Percentiles rank a stretch among this genome's conserved stretches.
Conservation (phyloP, 2,329 filamentous ascomycete genomes). For the Knufia petricola region DNA sequence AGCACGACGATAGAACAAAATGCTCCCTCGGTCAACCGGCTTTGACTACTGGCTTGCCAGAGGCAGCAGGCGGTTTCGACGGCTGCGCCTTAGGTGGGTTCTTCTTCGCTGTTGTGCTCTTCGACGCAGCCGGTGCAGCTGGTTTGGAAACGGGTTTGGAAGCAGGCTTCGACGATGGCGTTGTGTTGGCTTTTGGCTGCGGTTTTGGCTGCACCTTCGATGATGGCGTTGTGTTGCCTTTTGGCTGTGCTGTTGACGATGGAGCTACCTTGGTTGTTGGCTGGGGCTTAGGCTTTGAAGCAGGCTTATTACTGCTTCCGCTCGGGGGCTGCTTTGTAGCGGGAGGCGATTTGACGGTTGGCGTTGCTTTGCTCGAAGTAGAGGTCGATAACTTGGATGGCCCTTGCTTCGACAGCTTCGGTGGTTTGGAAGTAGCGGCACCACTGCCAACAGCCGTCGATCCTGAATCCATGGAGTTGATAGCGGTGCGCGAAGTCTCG, state of each 20-base stretch:
- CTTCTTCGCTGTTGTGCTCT: neutral
- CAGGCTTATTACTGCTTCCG: neutral
- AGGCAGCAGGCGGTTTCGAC: neutral
- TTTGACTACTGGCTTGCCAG: neutral
- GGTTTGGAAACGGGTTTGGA: neutral
- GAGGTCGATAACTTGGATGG: neutral
- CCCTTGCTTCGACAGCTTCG: slow-evolving; percentile 8
- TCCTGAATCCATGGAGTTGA: neutral
- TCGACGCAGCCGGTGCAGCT: neutral
- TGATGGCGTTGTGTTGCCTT: neutral
- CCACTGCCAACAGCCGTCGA: slow-evolving; percentile 14
- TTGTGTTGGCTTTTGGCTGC: slow-evolving; percentile 2
- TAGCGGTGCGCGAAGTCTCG: slow-evolving; percentile 9
- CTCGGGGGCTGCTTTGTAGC: slow-evolving; percentile 5
- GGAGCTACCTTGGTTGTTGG: neutral
- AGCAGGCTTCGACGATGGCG: neutral
- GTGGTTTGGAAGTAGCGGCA: slow-evolving; percentile 8
- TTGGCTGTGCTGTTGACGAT: neutral
- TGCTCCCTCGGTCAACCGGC: neutral
- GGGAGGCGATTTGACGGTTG: neutral
- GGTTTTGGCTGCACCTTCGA: no score
- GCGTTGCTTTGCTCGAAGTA: slow-evolving; percentile 1
- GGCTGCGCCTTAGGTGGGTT: neutral
- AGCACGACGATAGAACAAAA: no score
- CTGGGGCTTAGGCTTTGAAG: neutral